Conservation (phyloP, 2,329 filamentous ascomycete species). For the Colletotrichum tanaceti region DNA sequence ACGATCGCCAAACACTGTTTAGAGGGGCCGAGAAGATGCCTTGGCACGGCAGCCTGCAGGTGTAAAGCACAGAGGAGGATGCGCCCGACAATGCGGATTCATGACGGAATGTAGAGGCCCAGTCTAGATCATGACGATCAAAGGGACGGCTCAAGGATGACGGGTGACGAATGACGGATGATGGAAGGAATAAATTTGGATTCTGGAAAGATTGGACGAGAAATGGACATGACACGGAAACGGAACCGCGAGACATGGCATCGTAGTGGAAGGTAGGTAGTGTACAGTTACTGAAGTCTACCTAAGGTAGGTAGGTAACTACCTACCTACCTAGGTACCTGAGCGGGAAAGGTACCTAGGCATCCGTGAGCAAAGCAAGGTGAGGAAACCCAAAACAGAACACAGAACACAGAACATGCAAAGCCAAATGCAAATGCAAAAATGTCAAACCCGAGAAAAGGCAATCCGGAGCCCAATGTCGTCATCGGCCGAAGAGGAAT, state of each 20-base stretch:
- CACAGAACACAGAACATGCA: not conserved
- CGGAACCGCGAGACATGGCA: not conserved
- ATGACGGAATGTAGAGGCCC: not conserved
- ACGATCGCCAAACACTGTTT: slow-evolving; percentile 33
- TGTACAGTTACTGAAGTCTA: too few relatives aligned
- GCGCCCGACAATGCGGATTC: not conserved
- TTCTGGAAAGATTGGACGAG: not conserved
- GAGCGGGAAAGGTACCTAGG: too few relatives aligned
- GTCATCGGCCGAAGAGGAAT: slow-evolving; percentile 30
- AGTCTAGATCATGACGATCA: slow-evolving; percentile 3
- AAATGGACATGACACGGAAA: too few relatives aligned
- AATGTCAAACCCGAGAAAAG: not conserved
- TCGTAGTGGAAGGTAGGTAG: too few relatives aligned
- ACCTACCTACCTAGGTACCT: too few relatives aligned
- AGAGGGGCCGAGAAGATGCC: slow-evolving; percentile 14
- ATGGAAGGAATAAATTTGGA: not conserved
- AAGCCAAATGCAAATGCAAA: not conserved
- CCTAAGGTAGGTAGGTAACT: too few relatives aligned
- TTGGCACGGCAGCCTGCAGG: not conserved
- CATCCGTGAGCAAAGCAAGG: too few relatives aligned
- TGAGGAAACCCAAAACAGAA: not conserved
- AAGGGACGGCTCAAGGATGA: slow-evolving; percentile 1
- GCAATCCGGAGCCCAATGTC: slow-evolving; percentile 1
- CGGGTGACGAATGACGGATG: slow-evolving; percentile 1
- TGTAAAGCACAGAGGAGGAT: not conserved